phyloP scores from a whole-genome alignment of 2,329 filamentous ascomycete genomes.

The Malbranchea zuffiana region DNA sequence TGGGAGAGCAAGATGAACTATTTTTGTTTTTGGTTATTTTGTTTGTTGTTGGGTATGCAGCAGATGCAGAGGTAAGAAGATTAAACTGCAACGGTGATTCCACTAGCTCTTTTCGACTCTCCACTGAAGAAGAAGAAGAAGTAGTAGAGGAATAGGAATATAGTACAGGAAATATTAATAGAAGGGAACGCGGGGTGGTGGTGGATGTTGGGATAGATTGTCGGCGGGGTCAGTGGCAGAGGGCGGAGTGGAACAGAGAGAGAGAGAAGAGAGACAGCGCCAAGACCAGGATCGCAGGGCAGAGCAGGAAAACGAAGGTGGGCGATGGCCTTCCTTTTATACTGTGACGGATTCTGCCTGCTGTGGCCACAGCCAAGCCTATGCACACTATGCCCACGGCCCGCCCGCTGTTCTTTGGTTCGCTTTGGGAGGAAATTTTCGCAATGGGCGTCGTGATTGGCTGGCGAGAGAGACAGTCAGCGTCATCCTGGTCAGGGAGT shows the following conservation, averaged over 20 bases:
- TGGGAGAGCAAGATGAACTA: constrained; percentile 3
- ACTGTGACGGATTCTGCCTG: constrained; percentile 10
- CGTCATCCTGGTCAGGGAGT: constrained; percentile 9
- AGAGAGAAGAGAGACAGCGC: constrained; percentile 3
- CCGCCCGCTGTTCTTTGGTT: constrained; percentile 7
- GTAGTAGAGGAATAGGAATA: constrained; percentile 1
- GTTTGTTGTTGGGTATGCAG: too few species aligned
- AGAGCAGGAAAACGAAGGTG: constrained; percentile 8
- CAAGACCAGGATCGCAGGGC: constrained; percentile 14
- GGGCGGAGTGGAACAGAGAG: neutral
- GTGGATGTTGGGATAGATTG: neutral
- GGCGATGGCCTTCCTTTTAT: constrained; percentile 16
- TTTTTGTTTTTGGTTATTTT: too few species aligned
- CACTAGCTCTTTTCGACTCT: too few species aligned
- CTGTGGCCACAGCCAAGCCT: constrained; percentile 10
- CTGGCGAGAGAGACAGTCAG: constrained; percentile 6
- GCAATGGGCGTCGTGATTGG: constrained; percentile 6
- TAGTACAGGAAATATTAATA: too few species aligned
- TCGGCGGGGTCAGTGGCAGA: neutral
- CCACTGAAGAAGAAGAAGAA: neutral
- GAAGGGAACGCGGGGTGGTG: too few species aligned
- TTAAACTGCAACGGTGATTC: too few species aligned
- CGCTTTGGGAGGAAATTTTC: neutral
- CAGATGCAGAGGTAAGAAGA: too few species aligned
- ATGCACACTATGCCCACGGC: constrained; percentile 9